Evolutionary conservation across 495 filamentous ascomycete species (phyloP).

Genomic region (Penicillium riverlandense): DNA sequence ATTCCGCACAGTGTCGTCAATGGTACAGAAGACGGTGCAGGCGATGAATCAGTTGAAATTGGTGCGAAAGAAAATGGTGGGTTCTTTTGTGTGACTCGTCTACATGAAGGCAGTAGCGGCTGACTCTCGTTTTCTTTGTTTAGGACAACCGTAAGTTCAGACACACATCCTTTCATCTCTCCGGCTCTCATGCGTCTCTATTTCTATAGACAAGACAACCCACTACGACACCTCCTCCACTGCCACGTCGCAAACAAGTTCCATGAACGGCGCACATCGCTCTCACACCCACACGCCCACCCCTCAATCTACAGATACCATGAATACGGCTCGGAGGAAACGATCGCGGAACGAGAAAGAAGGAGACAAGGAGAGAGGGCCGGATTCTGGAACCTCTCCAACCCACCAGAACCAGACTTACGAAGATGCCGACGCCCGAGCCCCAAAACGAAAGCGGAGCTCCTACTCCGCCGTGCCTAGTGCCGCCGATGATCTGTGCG

Average conservation of each 20-base stretch:
- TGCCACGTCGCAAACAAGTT: no score
- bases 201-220: no score
- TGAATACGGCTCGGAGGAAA: conserved; percentile 2
- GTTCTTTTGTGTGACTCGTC: conserved; percentile 2
- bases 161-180: not conserved
- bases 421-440: conserved; percentile 2
- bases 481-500: conserved; percentile 10
- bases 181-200: no score
- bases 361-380: not conserved
- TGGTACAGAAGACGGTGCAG: conserved; percentile 32
- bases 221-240: no score
- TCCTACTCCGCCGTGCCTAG: conserved; percentile 5
- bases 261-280: no score
- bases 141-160: conserved; percentile 18
- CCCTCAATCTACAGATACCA: conserved; percentile 6
- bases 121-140: not conserved
- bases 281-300: not conserved
- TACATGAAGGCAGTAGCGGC: not conserved
- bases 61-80: conserved; percentile 26
- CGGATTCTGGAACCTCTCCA: not conserved
- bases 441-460: conserved; percentile 17
- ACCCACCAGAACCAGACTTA: no score
- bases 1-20: conserved; percentile 20
- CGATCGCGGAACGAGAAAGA: conserved; percentile 9
- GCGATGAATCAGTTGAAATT: conserved; percentile 28